phyloP scores from a whole-genome alignment of 208 protist species.

The Crithidia mellificae region DNA sequence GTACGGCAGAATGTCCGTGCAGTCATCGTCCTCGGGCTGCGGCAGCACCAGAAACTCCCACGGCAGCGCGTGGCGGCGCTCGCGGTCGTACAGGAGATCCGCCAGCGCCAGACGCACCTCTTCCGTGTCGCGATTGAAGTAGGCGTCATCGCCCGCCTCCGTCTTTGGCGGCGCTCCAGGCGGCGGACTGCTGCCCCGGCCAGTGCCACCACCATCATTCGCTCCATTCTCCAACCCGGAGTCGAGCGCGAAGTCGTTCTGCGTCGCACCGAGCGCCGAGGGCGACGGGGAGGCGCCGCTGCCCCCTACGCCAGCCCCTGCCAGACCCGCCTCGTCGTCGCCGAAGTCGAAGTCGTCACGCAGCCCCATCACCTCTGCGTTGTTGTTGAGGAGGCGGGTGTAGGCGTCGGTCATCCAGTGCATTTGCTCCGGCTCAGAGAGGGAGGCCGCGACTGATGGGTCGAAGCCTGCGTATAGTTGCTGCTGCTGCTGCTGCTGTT shows the following conservation, averaged over 20 bases:
- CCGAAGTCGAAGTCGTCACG: constrained; percentile 76
- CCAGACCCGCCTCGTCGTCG: constrained; percentile 15
- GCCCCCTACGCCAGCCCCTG: background rate
- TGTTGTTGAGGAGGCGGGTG: constrained; percentile 53
- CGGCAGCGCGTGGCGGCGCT: constrained; percentile 74
- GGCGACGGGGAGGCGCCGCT: background rate
- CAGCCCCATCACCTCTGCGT: constrained; percentile 67
- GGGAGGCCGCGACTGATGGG: background rate
- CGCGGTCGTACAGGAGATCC: constrained; percentile 64
- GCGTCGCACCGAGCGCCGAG: constrained; percentile 11
- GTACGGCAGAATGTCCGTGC: constrained; percentile 68
- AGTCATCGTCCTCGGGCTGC: constrained; percentile 51
- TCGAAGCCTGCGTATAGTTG: no score
- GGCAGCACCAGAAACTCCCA: constrained; percentile 87
- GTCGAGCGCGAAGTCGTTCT: constrained; percentile 22
- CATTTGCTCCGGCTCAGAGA: constrained; percentile 43
- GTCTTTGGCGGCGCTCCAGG: constrained; percentile 15
- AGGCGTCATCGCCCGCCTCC: background rate
- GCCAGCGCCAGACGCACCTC: constrained; percentile 36
- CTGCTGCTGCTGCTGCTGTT: no score
- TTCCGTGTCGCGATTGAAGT: constrained; percentile 28
- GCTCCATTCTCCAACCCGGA: background rate
- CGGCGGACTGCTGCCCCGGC: constrained; percentile 21
- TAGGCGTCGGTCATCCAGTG: constrained; percentile 54
- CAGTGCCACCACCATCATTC: no score